phyloP scores from a whole-genome alignment of 352 stramenopile species.

The Phytopythium oedochilum region DNA sequence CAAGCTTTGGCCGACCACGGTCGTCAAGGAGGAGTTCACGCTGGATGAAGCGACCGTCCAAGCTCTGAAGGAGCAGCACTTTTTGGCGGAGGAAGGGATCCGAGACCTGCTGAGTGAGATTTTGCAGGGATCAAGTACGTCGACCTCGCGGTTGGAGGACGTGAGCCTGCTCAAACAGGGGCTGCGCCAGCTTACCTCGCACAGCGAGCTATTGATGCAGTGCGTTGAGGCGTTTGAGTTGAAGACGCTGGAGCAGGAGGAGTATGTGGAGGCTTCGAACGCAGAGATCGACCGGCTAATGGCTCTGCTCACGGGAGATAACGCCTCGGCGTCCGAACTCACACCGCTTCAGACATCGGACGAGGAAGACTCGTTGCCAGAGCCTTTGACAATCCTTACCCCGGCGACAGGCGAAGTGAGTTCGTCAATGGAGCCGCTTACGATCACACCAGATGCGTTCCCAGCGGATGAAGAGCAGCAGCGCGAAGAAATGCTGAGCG shows the following conservation, averaged over 20 bases:
- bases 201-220: slow-evolving; percentile 41
- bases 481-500: slow-evolving; percentile 27
- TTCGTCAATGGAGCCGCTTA: background rate
- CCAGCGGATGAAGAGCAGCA: slow-evolving; percentile 28
- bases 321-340: slow-evolving; percentile 8
- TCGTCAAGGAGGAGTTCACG: slow-evolving; percentile 39
- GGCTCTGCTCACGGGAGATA: slow-evolving; percentile 21
- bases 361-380: background rate
- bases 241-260: slow-evolving; percentile 35
- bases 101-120: slow-evolving; percentile 54
- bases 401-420: slow-evolving; percentile 2
- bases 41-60: slow-evolving; percentile 35
- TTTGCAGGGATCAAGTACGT: slow-evolving; percentile 13
- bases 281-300: slow-evolving; percentile 45
- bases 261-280: slow-evolving; percentile 32
- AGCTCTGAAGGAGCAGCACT: slow-evolving; percentile 67
- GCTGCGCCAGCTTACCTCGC: slow-evolving; percentile 29
- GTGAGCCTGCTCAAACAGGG: slow-evolving; percentile 46
- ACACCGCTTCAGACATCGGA: slow-evolving; percentile 1
- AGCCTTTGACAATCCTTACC: background rate
- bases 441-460: background rate
- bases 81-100: slow-evolving; percentile 52
- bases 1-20: slow-evolving; percentile 36
- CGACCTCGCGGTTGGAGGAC: slow-evolving; percentile 38
- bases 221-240: slow-evolving; percentile 44